Conservation (phyloP, 2,329 filamentous ascomycete genomes). For the Alternaria atra region DNA sequence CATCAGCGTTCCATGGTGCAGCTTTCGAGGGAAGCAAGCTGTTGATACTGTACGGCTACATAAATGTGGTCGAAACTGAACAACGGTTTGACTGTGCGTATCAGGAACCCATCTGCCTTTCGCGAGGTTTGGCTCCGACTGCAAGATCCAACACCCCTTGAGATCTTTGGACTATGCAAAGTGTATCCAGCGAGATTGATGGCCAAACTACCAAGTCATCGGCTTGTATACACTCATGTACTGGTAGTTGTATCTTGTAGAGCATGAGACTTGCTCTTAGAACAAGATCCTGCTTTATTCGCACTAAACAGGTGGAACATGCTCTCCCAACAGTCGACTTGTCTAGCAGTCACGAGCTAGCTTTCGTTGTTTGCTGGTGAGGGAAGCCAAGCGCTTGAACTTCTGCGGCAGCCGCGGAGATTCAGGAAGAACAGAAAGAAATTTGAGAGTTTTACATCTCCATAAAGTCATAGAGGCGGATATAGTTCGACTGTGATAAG, state of each 20-base stretch:
- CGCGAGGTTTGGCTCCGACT: not conserved
- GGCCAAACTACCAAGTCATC: not conserved
- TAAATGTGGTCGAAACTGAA: not conserved
- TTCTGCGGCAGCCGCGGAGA: not conserved
- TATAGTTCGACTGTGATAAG: not conserved
- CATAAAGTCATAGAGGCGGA: not conserved
- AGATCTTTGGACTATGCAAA: not conserved
- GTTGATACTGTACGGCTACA: not conserved
- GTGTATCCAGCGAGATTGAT: not conserved
- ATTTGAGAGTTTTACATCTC: not conserved
- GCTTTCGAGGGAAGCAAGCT: not conserved
- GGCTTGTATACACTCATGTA: not conserved
- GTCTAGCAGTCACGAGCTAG: not conserved
- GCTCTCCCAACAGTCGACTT: not conserved
- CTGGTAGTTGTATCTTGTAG: not conserved
- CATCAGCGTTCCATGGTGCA: constrained; percentile 10
- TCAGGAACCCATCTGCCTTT: not conserved
- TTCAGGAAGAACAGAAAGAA: not conserved
- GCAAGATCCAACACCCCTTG: constrained; percentile 12
- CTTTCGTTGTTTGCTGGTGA: not conserved
- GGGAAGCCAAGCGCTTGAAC: not conserved
- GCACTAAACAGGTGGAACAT: not conserved
- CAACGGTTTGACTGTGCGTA: not conserved
- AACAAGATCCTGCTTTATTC: not conserved
- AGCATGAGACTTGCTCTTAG: not conserved